Evolutionary conservation across 2,329 filamentous ascomycete species (phyloP).

Genomic region (Phialocephala sp.): DNA sequence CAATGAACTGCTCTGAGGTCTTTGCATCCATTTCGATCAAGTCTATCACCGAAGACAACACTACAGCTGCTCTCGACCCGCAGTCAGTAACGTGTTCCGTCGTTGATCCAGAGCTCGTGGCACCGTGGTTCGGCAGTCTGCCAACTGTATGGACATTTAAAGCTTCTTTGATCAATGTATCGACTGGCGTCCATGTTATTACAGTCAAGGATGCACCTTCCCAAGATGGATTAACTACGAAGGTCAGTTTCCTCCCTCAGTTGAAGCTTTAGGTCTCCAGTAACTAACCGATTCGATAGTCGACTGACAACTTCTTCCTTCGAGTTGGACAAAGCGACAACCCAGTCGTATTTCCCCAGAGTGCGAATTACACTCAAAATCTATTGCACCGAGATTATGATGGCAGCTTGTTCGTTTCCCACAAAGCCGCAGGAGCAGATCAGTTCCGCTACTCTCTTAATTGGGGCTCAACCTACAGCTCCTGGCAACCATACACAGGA

Average conservation of each 20-base stretch:
- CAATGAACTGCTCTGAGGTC: not conserved
- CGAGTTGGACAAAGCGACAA: not conserved
- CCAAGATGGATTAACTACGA: not conserved
- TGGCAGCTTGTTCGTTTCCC: conserved; percentile 1
- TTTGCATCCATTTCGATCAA: not conserved
- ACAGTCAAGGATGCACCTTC: not conserved
- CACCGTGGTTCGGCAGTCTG: conserved; percentile 5
- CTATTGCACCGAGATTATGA: not conserved
- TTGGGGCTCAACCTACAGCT: not conserved
- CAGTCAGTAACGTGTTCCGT: not conserved
- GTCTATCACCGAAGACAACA: not conserved
- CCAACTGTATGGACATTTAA: not conserved
- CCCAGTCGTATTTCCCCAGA: conserved; percentile 1
- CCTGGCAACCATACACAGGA: not conserved
- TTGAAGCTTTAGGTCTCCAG: not conserved
- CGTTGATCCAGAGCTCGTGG: not conserved
- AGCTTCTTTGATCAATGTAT: conserved; percentile 7
- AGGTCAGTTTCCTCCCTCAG: not conserved
- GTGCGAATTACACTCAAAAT: not conserved
- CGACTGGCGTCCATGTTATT: not conserved
- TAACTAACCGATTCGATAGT: not conserved
- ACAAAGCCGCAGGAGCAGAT: conserved; percentile 6
- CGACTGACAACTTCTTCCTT: not conserved
- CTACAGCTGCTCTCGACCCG: not conserved
- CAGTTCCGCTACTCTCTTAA: conserved; percentile 5